These are phyloP conservation scores for Tardiomyces digboiensis DNA, from an alignment of 1,139 yeast genomes.

Conservation along the genomic window DNA sequence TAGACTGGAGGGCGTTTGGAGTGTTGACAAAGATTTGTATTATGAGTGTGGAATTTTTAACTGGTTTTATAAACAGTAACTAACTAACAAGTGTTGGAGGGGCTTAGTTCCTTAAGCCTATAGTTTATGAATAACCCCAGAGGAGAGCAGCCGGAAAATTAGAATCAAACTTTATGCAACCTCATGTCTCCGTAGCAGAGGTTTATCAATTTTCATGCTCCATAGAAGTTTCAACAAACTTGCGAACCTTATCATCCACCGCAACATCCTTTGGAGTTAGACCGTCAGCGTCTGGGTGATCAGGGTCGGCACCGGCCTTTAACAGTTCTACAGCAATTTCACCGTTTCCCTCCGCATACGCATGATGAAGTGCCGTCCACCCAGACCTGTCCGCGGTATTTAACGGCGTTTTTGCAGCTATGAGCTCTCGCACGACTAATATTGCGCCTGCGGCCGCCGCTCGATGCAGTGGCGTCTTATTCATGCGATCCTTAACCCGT, in stretches of 20 bases:
- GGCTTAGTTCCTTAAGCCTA: too few relatives aligned
- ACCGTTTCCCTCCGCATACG: slow-evolving; percentile 85
- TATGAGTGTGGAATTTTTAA: too few relatives aligned
- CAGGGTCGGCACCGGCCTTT: slow-evolving; percentile 56
- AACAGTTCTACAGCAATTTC: slow-evolving; percentile 61
- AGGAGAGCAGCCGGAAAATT: too few relatives aligned
- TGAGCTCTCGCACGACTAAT: slow-evolving; percentile 41
- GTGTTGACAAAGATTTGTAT: too few relatives aligned
- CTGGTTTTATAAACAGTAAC: too few relatives aligned
- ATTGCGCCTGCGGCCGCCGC: slow-evolving; percentile 75
- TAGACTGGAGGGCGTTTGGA: too few relatives aligned
- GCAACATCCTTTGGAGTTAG: slow-evolving; percentile 52
- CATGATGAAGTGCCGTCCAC: slow-evolving; percentile 87
- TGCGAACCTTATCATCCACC: slow-evolving; percentile 44
- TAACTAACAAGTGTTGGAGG: too few relatives aligned
- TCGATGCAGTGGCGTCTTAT: slow-evolving; percentile 64
- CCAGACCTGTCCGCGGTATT: slow-evolving; percentile 64
- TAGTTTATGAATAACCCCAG: too few relatives aligned
- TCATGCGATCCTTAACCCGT: slow-evolving; percentile 55
- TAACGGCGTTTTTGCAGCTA: slow-evolving; percentile 50
- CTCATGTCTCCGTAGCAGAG: too few relatives aligned
- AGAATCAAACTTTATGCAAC: too few relatives aligned
- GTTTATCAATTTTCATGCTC: too few relatives aligned
- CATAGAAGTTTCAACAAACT: not conserved
- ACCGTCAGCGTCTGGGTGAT: slow-evolving; percentile 41